Conservation (phyloP, 2,329 filamentous ascomycete genomes). For the Lasiodiplodia sp. region DNA sequence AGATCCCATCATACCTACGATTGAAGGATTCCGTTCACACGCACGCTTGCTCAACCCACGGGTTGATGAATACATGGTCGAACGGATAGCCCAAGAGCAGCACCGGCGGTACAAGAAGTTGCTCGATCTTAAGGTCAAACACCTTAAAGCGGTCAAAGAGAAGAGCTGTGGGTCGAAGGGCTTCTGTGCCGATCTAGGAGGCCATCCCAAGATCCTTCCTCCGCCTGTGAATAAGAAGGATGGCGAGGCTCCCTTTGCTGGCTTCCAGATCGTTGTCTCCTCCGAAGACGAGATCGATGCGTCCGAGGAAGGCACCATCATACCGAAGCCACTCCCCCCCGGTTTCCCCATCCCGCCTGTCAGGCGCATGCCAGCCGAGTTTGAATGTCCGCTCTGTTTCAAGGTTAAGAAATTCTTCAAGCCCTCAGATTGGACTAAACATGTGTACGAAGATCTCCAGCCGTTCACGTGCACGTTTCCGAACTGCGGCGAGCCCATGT, state of each 20-base stretch:
- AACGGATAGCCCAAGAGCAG: conserved; percentile 84
- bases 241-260: conserved; percentile 62
- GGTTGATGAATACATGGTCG: conserved; percentile 72
- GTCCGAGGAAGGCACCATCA: conserved; percentile 71
- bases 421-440: conserved; percentile 96
- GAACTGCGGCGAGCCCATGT: conserved; percentile 81
- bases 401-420: conserved; percentile 85
- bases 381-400: conserved; percentile 90
- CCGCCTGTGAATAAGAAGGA: conserved; percentile 62
- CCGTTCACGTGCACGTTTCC: conserved; percentile 94
- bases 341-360: conserved; percentile 86
- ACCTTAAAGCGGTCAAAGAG: conserved; percentile 66
- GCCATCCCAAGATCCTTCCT: conserved; percentile 68
- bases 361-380: conserved; percentile 78
- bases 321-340: conserved; percentile 68
- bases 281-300: conserved; percentile 71
- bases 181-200: conserved; percentile 72
- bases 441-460: conserved; percentile 91
- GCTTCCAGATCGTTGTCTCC: conserved; percentile 61
- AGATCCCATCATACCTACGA: conserved; percentile 73
- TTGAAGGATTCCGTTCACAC: conserved; percentile 79
- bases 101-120: conserved; percentile 79
- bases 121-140: conserved; percentile 73
- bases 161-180: conserved; percentile 66
- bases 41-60: conserved; percentile 77